Percentiles rank a stretch among this genome's conserved stretches.
These are phyloP conservation scores for Trichoderma gracile DNA, from an alignment of 2,329 filamentous ascomycete species.

Conservation along the genomic window DNA sequence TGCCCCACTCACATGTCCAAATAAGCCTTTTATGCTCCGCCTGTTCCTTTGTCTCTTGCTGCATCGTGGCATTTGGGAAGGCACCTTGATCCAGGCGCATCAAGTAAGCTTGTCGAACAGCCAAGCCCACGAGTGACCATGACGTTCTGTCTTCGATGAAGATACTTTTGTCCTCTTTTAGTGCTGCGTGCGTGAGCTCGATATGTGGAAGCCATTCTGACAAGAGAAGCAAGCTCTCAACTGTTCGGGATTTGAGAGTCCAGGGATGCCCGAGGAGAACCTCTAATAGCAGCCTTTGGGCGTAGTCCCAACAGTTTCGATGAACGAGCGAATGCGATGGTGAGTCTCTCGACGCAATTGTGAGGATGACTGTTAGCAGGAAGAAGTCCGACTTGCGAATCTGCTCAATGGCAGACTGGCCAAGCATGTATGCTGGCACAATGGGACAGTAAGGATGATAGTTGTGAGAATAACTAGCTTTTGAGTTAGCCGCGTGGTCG, in stretches of 20 bases:
- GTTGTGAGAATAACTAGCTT: neutral
- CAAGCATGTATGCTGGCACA: conserved; percentile 8
- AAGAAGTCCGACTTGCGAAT: neutral
- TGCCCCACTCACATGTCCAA: conserved; percentile 8
- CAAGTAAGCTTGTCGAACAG: conserved; percentile 11
- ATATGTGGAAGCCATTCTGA: conserved; percentile 16
- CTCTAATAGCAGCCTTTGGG: neutral
- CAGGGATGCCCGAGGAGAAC: conserved; percentile 2
- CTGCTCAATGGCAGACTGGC: neutral
- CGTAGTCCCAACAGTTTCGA: conserved; percentile 6
- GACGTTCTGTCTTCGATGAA: conserved; percentile 13
- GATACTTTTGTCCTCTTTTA: neutral
- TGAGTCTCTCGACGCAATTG: conserved; percentile 10
- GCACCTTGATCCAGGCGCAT: conserved; percentile 6
- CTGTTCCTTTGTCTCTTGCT: neutral
- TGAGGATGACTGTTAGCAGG: conserved; percentile 2
- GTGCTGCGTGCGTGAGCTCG: neutral
- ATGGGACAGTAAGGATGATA: conserved; percentile 16
- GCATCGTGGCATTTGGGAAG: neutral
- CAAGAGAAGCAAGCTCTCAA: neutral
- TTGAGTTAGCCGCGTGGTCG: neutral
- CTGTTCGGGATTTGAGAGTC: neutral
- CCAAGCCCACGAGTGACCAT: conserved; percentile 8
- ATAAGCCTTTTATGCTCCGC: conserved; percentile 1
- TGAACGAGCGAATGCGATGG: neutral